A percentile compares a stretch with the other conserved stretches of the same genome.
Conservation (phyloP, 2,329 filamentous ascomycete species). For the Claviceps capensis region DNA sequence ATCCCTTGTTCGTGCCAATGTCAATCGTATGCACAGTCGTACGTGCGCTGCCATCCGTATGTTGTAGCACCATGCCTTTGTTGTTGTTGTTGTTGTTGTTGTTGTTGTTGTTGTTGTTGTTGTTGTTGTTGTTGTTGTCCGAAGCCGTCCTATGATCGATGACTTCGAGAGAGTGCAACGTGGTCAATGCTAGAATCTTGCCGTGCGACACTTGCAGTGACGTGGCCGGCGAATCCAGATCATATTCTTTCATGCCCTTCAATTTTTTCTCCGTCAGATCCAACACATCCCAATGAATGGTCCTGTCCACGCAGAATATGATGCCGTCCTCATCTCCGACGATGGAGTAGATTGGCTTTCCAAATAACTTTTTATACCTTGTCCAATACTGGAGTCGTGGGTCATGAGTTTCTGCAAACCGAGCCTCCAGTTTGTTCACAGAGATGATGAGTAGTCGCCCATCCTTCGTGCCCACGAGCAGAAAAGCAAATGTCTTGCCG, state of each 20-base stretch:
- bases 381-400: slow-evolving; percentile 35
- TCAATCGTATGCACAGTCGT: slow-evolving; percentile 33
- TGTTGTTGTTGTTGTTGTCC: slow-evolving; percentile 7
- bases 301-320: slow-evolving; percentile 39
- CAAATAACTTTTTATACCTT: slow-evolving; percentile 32
- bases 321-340: slow-evolving; percentile 40
- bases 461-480: slow-evolving; percentile 44
- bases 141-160: slow-evolving; percentile 32
- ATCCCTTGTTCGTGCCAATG: slow-evolving; percentile 19
- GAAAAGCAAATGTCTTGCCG: slow-evolving; percentile 44
- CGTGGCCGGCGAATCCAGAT: slow-evolving; percentile 39
- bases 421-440: slow-evolving; percentile 18
- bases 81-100: slow-evolving; percentile 4
- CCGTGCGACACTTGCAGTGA: slow-evolving; percentile 33
- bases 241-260: slow-evolving; percentile 29
- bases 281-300: slow-evolving; percentile 42
- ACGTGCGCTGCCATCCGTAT: slow-evolving; percentile 32
- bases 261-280: slow-evolving; percentile 38
- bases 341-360: slow-evolving; percentile 40
- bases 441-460: slow-evolving; percentile 45
- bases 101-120: not conserved
- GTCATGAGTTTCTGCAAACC: slow-evolving; percentile 7
- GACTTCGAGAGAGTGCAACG: slow-evolving; percentile 40
- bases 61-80: slow-evolving; percentile 24
- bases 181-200: slow-evolving; percentile 38